phyloP scores from a whole-genome alignment of 495 filamentous ascomycete genomes.

The Annulohypoxylon maeteangense region DNA sequence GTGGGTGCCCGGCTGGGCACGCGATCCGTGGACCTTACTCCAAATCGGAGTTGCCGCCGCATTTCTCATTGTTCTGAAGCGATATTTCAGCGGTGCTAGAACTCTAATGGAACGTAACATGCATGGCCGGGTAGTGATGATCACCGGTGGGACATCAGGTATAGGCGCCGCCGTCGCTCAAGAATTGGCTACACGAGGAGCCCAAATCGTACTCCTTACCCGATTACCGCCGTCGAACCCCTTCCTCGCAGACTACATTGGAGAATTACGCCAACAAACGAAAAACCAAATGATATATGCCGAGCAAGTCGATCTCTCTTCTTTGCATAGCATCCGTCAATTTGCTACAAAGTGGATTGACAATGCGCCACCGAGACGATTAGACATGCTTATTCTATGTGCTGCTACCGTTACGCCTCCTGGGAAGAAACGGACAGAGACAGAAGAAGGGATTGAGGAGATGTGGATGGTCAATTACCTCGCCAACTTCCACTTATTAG shows the following conservation, averaged over 20 bases:
- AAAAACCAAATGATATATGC: constrained; percentile 92
- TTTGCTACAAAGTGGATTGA: constrained; percentile 99
- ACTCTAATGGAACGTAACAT: constrained; percentile 85
- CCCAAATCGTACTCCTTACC: constrained; percentile 90
- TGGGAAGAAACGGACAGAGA: constrained; percentile 62
- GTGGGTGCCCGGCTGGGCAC: constrained; percentile 70
- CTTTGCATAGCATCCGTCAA: constrained; percentile 84
- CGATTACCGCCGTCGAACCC: constrained; percentile 81
- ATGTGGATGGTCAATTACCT: constrained; percentile 97
- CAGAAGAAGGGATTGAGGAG: constrained; percentile 82
- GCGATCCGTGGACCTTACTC: constrained; percentile 62
- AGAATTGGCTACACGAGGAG: constrained; percentile 82
- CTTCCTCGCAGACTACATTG: constrained; percentile 91
- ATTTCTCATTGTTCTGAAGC: constrained; percentile 74
- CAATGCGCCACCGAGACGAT: constrained; percentile 87
- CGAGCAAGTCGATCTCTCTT: constrained; percentile 90
- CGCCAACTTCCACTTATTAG: constrained; percentile 92
- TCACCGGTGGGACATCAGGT: constrained; percentile 95
- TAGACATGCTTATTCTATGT: constrained; percentile 93
- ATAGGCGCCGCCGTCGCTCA: constrained; percentile 82
- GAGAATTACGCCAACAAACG: constrained; percentile 83
- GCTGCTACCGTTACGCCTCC: constrained; percentile 78
- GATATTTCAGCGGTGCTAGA: constrained; percentile 77
- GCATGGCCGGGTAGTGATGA: constrained; percentile 91
- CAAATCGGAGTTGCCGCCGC: constrained; percentile 68